phyloP scores from a whole-genome alignment of 2,329 filamentous ascomycete species.

The Phialophora verrucosa region DNA sequence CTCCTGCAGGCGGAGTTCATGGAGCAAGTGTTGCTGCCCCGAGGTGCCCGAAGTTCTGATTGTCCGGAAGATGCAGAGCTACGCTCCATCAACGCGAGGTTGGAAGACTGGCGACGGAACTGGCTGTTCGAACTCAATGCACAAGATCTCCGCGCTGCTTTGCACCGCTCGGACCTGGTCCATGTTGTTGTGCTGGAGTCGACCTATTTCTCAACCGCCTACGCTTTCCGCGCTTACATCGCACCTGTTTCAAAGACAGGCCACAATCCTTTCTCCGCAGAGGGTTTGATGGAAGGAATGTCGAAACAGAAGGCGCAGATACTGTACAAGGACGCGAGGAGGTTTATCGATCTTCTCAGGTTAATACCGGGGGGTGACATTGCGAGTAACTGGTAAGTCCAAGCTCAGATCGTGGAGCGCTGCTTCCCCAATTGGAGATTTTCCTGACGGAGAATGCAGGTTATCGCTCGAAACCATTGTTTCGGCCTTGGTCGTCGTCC shows the following conservation, averaged over 20 bases:
- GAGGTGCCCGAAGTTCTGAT: neutral
- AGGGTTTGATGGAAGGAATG: constrained; percentile 21
- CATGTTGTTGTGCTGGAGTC: constrained; percentile 30
- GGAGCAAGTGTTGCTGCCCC: constrained; percentile 15
- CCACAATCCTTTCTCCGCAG: constrained; percentile 15
- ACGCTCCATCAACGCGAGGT: constrained; percentile 15
- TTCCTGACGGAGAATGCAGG: constrained; percentile 51
- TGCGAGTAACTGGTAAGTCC: constrained; percentile 84
- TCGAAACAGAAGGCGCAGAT: constrained; percentile 15
- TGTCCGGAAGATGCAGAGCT: neutral
- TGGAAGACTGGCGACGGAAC: constrained; percentile 26
- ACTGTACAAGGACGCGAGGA: constrained; percentile 21
- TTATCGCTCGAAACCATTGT: constrained; percentile 95
- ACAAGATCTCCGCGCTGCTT: constrained; percentile 13
- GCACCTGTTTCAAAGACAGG: neutral
- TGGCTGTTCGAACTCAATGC: constrained; percentile 23
- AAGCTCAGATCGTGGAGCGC: too few relatives aligned
- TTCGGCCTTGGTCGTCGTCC: constrained; percentile 88
- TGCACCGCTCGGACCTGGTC: constrained; percentile 32
- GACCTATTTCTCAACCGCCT: constrained; percentile 20
- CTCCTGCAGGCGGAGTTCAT: constrained; percentile 28
- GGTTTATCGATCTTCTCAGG: constrained; percentile 85
- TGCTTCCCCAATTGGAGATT: neutral
- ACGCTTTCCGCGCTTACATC: constrained; percentile 10
- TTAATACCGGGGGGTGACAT: constrained; percentile 95